phyloP scores from a whole-genome alignment of 805 yeast genomes.

The Nakazawaea anatomiae region DNA sequence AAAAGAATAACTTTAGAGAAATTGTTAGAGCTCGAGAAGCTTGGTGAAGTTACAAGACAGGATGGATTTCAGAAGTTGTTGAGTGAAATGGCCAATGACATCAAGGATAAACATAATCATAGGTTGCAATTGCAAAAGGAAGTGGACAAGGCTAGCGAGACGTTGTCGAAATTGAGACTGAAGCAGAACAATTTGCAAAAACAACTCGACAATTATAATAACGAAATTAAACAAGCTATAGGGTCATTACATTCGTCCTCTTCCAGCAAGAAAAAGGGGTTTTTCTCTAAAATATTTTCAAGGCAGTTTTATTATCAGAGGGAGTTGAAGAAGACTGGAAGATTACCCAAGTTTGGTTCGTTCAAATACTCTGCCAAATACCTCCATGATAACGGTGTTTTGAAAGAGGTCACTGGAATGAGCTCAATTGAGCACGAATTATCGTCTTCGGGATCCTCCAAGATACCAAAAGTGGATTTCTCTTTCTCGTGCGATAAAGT shows the following conservation, averaged over 20 bases:
- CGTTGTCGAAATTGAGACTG: constrained; percentile 36
- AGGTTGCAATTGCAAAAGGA: constrained; percentile 36
- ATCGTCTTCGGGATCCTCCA: constrained; percentile 29
- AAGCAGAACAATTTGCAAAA: constrained; percentile 39
- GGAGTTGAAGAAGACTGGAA: constrained; percentile 58
- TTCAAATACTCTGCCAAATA: constrained; percentile 72
- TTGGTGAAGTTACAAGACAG: constrained; percentile 57
- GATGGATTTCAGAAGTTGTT: constrained; percentile 74
- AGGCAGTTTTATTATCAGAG: constrained; percentile 74
- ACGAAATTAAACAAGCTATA: constrained; percentile 39
- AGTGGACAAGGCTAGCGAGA: constrained; percentile 32
- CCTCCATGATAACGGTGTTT: constrained; percentile 65
- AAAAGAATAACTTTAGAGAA: constrained; percentile 72
- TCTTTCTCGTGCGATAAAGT: constrained; percentile 71
- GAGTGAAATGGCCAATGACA: constrained; percentile 81
- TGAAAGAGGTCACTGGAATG: constrained; percentile 54
- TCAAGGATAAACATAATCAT: constrained; percentile 41
- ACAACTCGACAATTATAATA: constrained; percentile 39
- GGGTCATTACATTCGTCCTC: constrained; percentile 37
- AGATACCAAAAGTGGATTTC: constrained; percentile 63
- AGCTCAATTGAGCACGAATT: constrained; percentile 11
- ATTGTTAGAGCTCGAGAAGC: constrained; percentile 66
- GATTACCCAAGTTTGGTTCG: constrained; percentile 70
- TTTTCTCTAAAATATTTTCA: constrained; percentile 50
- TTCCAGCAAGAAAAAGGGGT: constrained; percentile 32